Base-by-base conservation (phyloP, 202 grass and related monocot genomes). In the Zoysia matrella region DNA sequence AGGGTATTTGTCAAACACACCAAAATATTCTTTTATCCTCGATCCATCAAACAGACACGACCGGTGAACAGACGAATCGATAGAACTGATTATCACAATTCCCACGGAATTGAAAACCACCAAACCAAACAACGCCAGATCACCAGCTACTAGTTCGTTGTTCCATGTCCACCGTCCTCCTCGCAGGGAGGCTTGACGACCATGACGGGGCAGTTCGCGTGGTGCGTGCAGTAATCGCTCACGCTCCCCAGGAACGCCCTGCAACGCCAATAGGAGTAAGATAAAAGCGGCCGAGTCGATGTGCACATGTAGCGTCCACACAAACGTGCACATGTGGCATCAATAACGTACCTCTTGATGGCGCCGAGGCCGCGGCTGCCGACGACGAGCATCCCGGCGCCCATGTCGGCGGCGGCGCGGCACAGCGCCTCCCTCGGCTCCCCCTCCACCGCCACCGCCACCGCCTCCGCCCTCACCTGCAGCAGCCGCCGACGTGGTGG, bases 351-450 rank as follows among this genome's bases (percentile, higher is more conserved):
- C 90, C 83, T 87, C 54, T 81, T 84, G 56, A 92, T 53, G 67
- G 83, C 81, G 57, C 90, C 75, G 47, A 89, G 80, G 45, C 87
- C 83, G 47, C 90, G 87, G 65, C 87, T 89, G 56, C 90, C 90
- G 9, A 92, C 80, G 30, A 89, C 83, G 45, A 92, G 87, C 49
- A 92, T 79, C 18, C 82, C 83, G 1, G 80, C 86, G 48, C 61
- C 63, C 75, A 86, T 77, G 65, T 84, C 69, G 45, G 76, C 83
- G 5, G 90, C 80, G 50, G 71, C 43, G 15, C 79, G 83, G 81
- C 90, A 92, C 74, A 92, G 79, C 86, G 85, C 79, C 69, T 89
- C 90, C 75, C 88, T 13, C 45, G 79, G 79, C 55, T 92, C 90
- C 9, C 90, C 90, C 22, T 30, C 22, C 22, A 30, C 90, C 50